These are phyloP conservation scores for Aspergillus japonicus DNA, from an alignment of 2,329 filamentous ascomycete species.

Conservation along the genomic window DNA sequence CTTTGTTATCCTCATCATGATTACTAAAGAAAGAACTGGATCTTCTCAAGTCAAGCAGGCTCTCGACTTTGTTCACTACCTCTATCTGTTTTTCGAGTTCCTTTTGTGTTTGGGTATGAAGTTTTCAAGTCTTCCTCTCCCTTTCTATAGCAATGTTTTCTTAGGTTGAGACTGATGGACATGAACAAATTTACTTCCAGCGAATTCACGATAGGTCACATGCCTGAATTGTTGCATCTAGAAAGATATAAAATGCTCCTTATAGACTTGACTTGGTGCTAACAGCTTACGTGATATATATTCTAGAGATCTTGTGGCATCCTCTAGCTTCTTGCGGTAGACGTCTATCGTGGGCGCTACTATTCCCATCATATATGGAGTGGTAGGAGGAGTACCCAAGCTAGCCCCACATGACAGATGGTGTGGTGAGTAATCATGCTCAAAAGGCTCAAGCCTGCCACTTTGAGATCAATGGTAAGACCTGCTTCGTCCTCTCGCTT, in stretches of 20 bases:
- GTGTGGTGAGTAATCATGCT: not conserved
- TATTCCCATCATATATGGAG: not conserved
- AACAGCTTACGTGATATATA: too few relatives aligned
- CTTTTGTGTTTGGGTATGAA: not conserved
- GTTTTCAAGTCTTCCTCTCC: not conserved
- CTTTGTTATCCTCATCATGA: not conserved
- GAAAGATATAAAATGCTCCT: not conserved
- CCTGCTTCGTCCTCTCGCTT: not conserved
- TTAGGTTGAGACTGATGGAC: slow-evolving; percentile 5
- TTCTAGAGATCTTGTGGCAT: not conserved
- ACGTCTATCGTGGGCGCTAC: not conserved
- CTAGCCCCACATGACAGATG: not conserved
- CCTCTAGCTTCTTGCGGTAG: not conserved
- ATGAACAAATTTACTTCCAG: not conserved
- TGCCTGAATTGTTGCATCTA: too few relatives aligned
- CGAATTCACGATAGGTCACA: not conserved
- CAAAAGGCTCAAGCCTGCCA: not conserved
- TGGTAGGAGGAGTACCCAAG: too few relatives aligned
- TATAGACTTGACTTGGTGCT: not conserved
- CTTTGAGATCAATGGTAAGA: not conserved
- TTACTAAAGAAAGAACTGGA: not conserved
- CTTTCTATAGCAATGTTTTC: not conserved
- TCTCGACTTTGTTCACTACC: not conserved
- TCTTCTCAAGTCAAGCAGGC: not conserved
- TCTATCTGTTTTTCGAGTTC: not conserved